phyloP scores from a whole-genome alignment of 2,329 filamentous ascomycete species.

The Alternaria dauci region DNA sequence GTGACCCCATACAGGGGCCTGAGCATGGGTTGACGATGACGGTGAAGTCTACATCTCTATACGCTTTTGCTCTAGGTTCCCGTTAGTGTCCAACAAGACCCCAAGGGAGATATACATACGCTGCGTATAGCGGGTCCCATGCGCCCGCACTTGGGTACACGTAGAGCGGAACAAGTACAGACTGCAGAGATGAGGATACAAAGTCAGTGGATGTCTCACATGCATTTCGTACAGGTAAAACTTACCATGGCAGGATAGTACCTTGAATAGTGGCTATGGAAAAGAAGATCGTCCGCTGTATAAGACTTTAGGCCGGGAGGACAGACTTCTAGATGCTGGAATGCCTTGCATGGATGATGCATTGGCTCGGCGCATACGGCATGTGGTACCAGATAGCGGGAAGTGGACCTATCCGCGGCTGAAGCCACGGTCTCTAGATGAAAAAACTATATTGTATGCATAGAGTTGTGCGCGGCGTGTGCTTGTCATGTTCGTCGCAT shows the following conservation, averaged over 20 bases:
- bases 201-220: too few relatives aligned
- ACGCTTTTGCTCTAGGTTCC: conserved; percentile 30
- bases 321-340: neutral
- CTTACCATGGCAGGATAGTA: conserved; percentile 23
- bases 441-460: conserved; percentile 4
- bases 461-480: conserved; percentile 1
- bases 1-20: conserved; percentile 40
- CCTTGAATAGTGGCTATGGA: neutral
- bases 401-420: conserved; percentile 5
- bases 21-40: conserved; percentile 61
- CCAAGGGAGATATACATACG: conserved; percentile 42
- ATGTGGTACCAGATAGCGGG: conserved; percentile 17
- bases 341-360: neutral
- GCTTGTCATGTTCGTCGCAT: neutral
- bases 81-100: neutral
- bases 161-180: conserved; percentile 61
- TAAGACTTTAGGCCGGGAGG: neutral
- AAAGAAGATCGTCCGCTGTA: neutral
- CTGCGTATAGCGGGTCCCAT: conserved; percentile 59
- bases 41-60: conserved; percentile 60
- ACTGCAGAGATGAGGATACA: conserved; percentile 4
- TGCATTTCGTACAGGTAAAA: too few relatives aligned
- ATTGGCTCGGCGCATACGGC: conserved; percentile 2
- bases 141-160: conserved; percentile 59
- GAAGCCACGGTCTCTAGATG: conserved; percentile 10